Percentiles rank a stretch among this genome's conserved stretches.
These are phyloP conservation scores for Xylariaceae sp. DNA, from an alignment of 2,329 filamentous ascomycete species.

Conservation along the genomic window DNA sequence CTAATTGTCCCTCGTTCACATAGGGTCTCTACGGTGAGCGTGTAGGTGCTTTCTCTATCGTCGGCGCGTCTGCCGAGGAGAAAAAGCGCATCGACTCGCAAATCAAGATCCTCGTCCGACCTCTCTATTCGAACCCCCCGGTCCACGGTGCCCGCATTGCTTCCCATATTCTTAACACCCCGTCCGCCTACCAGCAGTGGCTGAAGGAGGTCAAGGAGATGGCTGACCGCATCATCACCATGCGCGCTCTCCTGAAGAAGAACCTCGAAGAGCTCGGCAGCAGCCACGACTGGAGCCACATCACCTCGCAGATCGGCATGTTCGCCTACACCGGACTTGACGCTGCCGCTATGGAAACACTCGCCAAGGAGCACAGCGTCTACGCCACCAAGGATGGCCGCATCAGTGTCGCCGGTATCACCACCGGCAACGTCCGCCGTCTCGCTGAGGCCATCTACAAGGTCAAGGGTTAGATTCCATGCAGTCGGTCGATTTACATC, in stretches of 20 bases:
- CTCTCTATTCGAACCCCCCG: slow-evolving; percentile 96
- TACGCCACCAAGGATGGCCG: slow-evolving; percentile 93
- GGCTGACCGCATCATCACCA: slow-evolving; percentile 98
- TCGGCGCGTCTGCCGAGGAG: slow-evolving; percentile 79
- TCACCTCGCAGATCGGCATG: slow-evolving; percentile 98
- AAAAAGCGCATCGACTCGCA: slow-evolving; percentile 95
- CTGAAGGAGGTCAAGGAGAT: slow-evolving; percentile 94
- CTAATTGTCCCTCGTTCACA: background rate
- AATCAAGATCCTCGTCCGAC: slow-evolving; percentile 95
- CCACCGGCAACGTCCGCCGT: slow-evolving; percentile 68
- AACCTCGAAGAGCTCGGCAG: slow-evolving; percentile 93
- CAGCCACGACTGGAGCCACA: slow-evolving; percentile 98
- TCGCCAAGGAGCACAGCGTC: slow-evolving; percentile 94
- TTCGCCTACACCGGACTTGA: slow-evolving; percentile 96
- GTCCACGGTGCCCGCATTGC: slow-evolving; percentile 95
- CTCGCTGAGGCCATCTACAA: slow-evolving; percentile 81
- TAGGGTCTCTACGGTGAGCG: slow-evolving; percentile 97
- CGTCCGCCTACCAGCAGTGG: slow-evolving; percentile 86
- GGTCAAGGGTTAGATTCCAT: slow-evolving; percentile 57
- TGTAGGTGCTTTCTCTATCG: slow-evolving; percentile 91
- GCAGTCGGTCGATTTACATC: background rate
- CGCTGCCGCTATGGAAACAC: slow-evolving; percentile 81
- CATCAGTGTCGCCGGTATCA: slow-evolving; percentile 83
- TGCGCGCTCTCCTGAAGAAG: slow-evolving; percentile 89
- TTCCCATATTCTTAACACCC: slow-evolving; percentile 81